phyloP scores from a whole-genome alignment of 257 asterid species.

The Forsythia suspensa region DNA sequence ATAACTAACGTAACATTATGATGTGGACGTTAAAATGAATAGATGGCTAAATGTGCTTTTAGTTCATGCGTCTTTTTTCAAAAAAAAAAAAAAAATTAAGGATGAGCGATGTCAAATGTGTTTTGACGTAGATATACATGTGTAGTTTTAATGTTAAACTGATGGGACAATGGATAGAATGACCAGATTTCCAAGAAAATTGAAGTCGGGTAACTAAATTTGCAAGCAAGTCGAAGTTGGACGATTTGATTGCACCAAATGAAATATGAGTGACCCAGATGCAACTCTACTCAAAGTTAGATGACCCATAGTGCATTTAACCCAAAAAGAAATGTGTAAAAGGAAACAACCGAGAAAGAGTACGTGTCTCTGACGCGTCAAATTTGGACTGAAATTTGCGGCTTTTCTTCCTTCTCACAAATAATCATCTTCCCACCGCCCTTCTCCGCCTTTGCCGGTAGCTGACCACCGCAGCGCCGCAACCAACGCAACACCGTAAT shows the following conservation, averaged over 20 bases:
- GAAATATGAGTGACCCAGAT: background rate
- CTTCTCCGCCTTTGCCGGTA: background rate
- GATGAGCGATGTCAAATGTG: too few relatives aligned
- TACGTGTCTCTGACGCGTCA: slow-evolving; percentile 45
- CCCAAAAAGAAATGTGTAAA: background rate
- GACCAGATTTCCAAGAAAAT: background rate
- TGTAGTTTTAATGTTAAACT: too few relatives aligned
- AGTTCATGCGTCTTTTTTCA: too few relatives aligned
- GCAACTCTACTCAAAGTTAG: background rate
- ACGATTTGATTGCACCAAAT: too few relatives aligned
- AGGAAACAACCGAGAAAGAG: background rate
- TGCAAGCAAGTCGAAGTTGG: background rate
- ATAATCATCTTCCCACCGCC: background rate
- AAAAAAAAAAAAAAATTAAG: too few relatives aligned
- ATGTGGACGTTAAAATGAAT: too few relatives aligned
- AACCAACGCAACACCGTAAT: background rate
- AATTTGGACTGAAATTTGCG: slow-evolving; percentile 31
- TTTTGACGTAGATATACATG: too few relatives aligned
- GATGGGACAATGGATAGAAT: too few relatives aligned
- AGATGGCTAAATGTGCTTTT: too few relatives aligned
- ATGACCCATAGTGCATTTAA: background rate
- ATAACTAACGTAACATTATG: too few relatives aligned
- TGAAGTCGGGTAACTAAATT: background rate
- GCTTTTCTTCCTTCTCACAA: background rate
- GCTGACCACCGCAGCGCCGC: background rate